Evolutionary conservation across 768 basidiomycete genomes (phyloP).

Genomic region (Trametes cingulata): DNA sequence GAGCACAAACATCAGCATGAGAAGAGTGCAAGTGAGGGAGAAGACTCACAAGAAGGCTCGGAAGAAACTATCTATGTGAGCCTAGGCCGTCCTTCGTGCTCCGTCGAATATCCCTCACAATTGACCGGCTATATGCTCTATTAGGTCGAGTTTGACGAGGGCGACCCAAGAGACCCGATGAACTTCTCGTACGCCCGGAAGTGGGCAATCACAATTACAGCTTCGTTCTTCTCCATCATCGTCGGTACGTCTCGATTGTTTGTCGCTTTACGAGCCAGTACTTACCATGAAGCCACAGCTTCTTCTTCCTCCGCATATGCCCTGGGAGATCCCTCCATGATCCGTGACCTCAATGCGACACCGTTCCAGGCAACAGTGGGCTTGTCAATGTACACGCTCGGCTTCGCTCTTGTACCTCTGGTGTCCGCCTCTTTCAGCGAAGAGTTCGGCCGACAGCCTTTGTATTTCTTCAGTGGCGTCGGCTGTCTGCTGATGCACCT

Average conservation of each 20-base stretch:
- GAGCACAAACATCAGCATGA: slow-evolving; percentile 25
- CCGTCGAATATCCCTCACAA: not conserved
- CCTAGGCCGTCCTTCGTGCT: not conserved
- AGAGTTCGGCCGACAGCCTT: slow-evolving; percentile 64
- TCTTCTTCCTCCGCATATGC: slow-evolving; percentile 53
- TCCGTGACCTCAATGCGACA: slow-evolving; percentile 37
- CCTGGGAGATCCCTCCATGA: slow-evolving; percentile 60
- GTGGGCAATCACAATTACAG: slow-evolving; percentile 45
- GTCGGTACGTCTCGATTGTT: slow-evolving; percentile 39
- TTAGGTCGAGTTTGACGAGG: slow-evolving; percentile 38
- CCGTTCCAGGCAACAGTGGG: slow-evolving; percentile 33
- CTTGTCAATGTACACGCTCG: slow-evolving; percentile 54
- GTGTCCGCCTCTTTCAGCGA: slow-evolving; percentile 71
- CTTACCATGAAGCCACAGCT: slow-evolving; percentile 35
- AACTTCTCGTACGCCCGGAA: slow-evolving; percentile 35
- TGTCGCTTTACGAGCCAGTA: not conserved
- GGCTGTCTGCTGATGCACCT: slow-evolving; percentile 55
- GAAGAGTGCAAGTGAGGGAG: slow-evolving; percentile 8
- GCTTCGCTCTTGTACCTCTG: slow-evolving; percentile 64
- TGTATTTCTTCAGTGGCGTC: slow-evolving; percentile 54
- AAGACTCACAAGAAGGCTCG: not conserved
- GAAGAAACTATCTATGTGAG: slow-evolving; percentile 30
- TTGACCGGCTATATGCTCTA: not conserved
- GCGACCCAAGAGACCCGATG: slow-evolving; percentile 35
- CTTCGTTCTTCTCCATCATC: slow-evolving; percentile 49